Evolutionary conservation across 1,139 yeast genomes (phyloP), one percentile per base, ranked within the genome.

Genomic region (Blastobotrys capitulatus): DNA sequence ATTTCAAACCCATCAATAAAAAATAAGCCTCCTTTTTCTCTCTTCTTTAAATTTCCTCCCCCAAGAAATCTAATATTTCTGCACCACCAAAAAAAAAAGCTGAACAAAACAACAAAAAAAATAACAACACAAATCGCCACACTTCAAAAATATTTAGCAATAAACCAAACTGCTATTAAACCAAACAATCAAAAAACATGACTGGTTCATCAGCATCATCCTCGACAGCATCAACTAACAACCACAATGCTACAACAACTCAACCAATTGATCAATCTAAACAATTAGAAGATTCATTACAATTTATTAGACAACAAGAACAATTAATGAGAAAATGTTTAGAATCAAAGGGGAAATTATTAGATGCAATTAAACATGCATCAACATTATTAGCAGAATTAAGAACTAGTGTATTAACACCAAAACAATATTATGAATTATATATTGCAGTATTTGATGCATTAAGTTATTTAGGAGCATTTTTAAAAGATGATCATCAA

Each of bases 381-480:
- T 83, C 95, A 32, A 80, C 86, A 47, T 80, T 89, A 70, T 73
- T 92, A 49, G 82, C 83, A 37, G 97, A 92, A 66, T 72, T 92
- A 47, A 74, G 97, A 49, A 85, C 92, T 10, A 80, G 83, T 46
- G 75, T 76, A 46, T 73, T 89, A 55, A 76, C 88, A 2, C 98
- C 98, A 0, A 90, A 90, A 65, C 95, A 87, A 65, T 92, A 92
- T 72, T 92, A 92, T 65, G 98, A 92, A 66, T 71, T 94, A 45
- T 92, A 92, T 68, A 86, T 88, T 64, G 75, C 85, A 47, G 82
- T 86, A 1, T 90, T 85, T 61, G 98, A 92, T 66, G 83, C 95
- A 0, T 72, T 94, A 64, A 86, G 86, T 47, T 70, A 77, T 40
- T 72, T 92, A 46, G 79, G 89, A 1, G 71, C 72, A 15, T 85